Conservation (phyloP, 805 yeast genomes). For the Tetrapisispora iriomotensis region DNA sequence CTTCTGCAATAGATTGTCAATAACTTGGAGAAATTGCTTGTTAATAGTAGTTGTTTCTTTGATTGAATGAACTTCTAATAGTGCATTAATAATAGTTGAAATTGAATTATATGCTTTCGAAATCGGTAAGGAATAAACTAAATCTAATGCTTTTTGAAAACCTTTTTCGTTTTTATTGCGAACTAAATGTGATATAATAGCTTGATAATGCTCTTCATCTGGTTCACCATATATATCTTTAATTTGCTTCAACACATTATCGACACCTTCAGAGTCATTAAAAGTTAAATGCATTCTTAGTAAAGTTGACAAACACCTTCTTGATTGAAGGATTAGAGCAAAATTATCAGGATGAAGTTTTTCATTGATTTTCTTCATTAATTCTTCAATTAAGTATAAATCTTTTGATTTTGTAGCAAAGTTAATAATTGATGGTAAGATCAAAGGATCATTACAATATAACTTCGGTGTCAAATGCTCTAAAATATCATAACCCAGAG, state of each 20-base stretch:
- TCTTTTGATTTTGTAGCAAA: constrained; percentile 12
- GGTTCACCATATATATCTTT: constrained; percentile 11
- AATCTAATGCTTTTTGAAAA: constrained; percentile 15
- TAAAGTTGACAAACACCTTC: constrained; percentile 16
- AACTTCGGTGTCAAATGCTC: constrained; percentile 10
- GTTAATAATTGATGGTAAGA: constrained; percentile 18
- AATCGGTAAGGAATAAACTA: constrained; percentile 13
- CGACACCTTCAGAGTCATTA: constrained; percentile 23
- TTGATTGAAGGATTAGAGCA: constrained; percentile 13
- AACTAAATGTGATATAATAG: constrained; percentile 15
- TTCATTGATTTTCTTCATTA: constrained; percentile 17
- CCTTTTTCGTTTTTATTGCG: constrained; percentile 9
- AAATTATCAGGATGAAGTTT: constrained; percentile 11
- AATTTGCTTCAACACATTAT: constrained; percentile 18
- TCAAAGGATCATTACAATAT: constrained; percentile 20
- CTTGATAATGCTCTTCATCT: constrained; percentile 16
- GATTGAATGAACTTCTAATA: constrained; percentile 13
- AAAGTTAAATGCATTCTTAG: constrained; percentile 21
- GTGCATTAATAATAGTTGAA: constrained; percentile 12
- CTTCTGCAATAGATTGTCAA: constrained; percentile 13
- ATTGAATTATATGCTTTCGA: constrained; percentile 11
- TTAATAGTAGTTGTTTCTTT: constrained; percentile 3
- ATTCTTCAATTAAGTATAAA: constrained; percentile 9
- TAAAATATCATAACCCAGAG: constrained; percentile 12
- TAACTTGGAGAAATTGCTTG: constrained; percentile 7